Evolutionary conservation across 805 yeast genomes (phyloP).

Genomic region (Candida maris): DNA sequence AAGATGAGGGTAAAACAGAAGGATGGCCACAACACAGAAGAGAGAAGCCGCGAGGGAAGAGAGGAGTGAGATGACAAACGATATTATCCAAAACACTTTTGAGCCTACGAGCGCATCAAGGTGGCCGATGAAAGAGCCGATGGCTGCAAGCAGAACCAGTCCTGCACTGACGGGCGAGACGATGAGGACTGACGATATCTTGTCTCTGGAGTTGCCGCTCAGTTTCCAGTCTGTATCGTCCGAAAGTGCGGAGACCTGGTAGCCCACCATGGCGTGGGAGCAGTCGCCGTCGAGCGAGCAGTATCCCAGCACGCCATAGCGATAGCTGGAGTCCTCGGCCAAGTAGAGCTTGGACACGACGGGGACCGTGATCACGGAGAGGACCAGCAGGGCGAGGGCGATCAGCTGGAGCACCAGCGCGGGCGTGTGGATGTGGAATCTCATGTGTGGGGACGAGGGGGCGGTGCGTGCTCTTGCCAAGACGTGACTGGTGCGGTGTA

Average conservation of each 20-base stretch:
- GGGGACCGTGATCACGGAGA: conserved; percentile 63
- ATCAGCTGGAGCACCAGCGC: conserved; percentile 44
- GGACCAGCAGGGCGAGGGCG: conserved; percentile 58
- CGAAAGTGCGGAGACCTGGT: conserved; percentile 33
- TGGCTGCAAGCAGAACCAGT: conserved; percentile 45
- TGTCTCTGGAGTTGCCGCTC: conserved; percentile 41
- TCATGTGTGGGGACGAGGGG: conserved; percentile 15
- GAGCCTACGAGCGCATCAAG: conserved; percentile 16
- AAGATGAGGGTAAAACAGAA: conserved; percentile 62
- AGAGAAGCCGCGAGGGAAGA: conserved; percentile 54
- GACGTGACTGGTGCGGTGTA: too few relatives aligned
- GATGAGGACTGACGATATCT: conserved; percentile 52
- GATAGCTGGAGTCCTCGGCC: conserved; percentile 41
- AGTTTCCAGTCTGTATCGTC: conserved; percentile 47
- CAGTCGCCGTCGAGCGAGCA: conserved; percentile 35
- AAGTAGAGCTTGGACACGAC: conserved; percentile 46
- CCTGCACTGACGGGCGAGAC: conserved; percentile 68
- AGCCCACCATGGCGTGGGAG: conserved; percentile 36
- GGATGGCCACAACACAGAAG: conserved; percentile 49
- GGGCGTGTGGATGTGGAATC: conserved; percentile 22
- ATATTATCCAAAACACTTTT: conserved; percentile 35
- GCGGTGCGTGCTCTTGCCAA: too few relatives aligned
- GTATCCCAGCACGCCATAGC: conserved; percentile 67
- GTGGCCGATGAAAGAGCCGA: conserved; percentile 36
- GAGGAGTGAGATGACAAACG: conserved; percentile 43